Base-by-base conservation (phyloP, 2,329 filamentous ascomycete genomes). In the Curvularia sp. region DNA sequence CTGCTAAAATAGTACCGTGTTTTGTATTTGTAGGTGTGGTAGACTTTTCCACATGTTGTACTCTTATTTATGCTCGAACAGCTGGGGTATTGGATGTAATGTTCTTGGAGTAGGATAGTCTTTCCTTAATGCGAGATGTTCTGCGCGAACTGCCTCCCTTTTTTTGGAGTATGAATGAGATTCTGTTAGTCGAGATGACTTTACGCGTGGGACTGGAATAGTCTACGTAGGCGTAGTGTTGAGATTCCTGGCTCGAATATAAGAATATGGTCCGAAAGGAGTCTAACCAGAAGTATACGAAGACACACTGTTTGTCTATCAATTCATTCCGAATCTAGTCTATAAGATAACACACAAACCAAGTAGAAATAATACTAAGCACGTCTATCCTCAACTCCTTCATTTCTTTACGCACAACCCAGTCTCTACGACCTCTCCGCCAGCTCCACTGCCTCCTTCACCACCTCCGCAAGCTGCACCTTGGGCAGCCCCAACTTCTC, bases 401-500 rank as follows among this genome's bases (percentile, higher is more conserved):
- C 41, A 6, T 4, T 8, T 15, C 1, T 22, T 26, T 2, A 6
- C 15, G 0, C 4, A 13, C n/a, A 18, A 30, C 15, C 13, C 26
- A 20, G 10, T 18, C 1, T 8, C 26, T 47, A 48, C 28, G 30
- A 48, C 18, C 30, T 48, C 44, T 2, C 12, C 18, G 44, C 30
- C 44, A 33, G 5, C 18, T 48, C 30, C 44, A 48, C 30, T 9
- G 44, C 28, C 30, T 52, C 39, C 31, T 57, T 61, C 1, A 70
- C 57, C n/a, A 71, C 60, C n/a, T 66, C 59, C 7, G 66, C 65
- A 6, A 73, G 52, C 18, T 56, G 61, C 12, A 60, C 49, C 35
- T 54, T 57, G 9, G 66, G 64, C 30, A 72, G 43, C 5, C 65
- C 66, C 13, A 74, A 24, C 54, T 58, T 57, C 24, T 43, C 49